Base-by-base conservation (phyloP, 1,139 yeast genomes). In the Blastobotrys illinoisensis region DNA sequence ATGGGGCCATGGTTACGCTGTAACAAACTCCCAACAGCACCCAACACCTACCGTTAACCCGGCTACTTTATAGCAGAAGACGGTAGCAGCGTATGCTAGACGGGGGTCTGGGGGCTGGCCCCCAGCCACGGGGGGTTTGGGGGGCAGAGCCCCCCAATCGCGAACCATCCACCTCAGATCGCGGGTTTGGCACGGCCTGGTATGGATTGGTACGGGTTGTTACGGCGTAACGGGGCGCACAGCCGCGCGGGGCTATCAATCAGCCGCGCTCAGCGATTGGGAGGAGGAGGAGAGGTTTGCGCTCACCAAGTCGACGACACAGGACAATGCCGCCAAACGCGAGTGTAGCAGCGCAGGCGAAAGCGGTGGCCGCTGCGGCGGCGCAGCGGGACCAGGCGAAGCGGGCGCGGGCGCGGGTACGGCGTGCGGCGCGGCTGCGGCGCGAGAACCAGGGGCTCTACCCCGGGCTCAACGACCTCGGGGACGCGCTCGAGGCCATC, bases 401-500 rank as follows among this genome's bases (percentile, higher is more conserved):
- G 40, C 48, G 52, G 16, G 28, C 45, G 26, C 28, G 40, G 23
- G 40, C 40, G 40, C 21, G 51, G 13, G 45, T 16, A 14, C 32
- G 32, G 21, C 46, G 51, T 16, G 51, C 54, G 9, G 51, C 32
- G 32, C 44, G 48, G 21, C 48, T 50, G 14, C 32, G 53, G 21
- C 13, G 40, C 9, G n/a, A 40, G 46, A 44, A 28, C 19, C 56
- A 51, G 52, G 56, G 51, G 21, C 71, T 83, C 49, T 79, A 82
- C 60, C 96, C 97, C 0, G 99, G 98, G 0, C 76, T 93, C 56
- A 93, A 91, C 71, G 99, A 93, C 67, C 81, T 93, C 56, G 79
- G 88, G 48, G 99, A 93, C 73, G 95, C 93, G 1, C 80, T 93
- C 58, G 96, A 90, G 68, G 97, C 97, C 26, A 77, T 91, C 61